These are phyloP conservation scores for Kurtzmaniella quercitrusa DNA, from an alignment of 1,139 yeast genomes.

Conservation along the genomic window DNA sequence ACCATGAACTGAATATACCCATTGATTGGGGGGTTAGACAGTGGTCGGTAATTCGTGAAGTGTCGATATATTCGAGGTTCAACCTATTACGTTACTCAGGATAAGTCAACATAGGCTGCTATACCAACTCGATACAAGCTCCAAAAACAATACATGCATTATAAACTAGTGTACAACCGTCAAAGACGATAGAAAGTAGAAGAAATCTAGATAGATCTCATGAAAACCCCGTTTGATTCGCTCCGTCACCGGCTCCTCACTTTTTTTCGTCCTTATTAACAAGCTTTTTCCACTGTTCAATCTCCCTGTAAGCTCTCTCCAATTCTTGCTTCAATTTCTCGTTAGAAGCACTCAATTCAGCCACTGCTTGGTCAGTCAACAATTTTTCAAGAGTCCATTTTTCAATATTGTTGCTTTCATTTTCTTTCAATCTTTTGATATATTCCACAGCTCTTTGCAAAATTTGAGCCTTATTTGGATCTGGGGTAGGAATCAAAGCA, in stretches of 20 bases:
- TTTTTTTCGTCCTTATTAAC: constrained; percentile 25
- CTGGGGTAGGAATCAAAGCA: constrained; percentile 78
- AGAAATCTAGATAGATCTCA: not conserved
- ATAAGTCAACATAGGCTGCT: too few species aligned
- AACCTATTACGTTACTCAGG: too few species aligned
- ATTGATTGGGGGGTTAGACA: too few species aligned
- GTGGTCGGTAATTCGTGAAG: too few species aligned
- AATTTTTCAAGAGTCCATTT: constrained; percentile 93
- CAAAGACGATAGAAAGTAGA: not conserved
- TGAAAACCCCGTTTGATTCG: constrained; percentile 2
- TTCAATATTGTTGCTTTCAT: constrained; percentile 82
- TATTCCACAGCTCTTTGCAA: constrained; percentile 85
- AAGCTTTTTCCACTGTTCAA: constrained; percentile 70
- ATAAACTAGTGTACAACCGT: not conserved
- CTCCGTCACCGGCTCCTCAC: constrained; percentile 3
- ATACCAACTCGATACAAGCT: not conserved
- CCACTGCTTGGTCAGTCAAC: constrained; percentile 84
- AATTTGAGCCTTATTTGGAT: constrained; percentile 88
- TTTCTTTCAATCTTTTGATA: constrained; percentile 81
- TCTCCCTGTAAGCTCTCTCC: constrained; percentile 89
- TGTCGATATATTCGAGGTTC: too few species aligned
- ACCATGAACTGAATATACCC: too few species aligned
- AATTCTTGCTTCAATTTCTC: constrained; percentile 76
- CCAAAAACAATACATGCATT: not conserved
- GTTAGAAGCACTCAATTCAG: constrained; percentile 72